Conservation (phyloP, 2,329 filamentous ascomycete genomes). For the Colletotrichum lupini region DNA sequence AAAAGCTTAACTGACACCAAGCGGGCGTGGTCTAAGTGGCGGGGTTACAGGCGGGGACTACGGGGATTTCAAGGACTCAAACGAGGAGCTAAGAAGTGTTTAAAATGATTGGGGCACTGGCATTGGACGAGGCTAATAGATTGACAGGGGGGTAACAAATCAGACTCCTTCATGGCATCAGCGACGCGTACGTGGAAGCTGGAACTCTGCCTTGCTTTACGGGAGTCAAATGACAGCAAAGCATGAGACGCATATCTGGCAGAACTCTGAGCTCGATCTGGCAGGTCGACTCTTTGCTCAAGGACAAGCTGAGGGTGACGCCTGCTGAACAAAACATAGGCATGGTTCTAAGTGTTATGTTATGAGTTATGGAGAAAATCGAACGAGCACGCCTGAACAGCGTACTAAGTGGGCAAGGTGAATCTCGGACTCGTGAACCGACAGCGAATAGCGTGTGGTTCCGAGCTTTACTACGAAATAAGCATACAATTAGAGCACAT, state of each 20-base stretch:
- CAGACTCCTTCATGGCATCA: not conserved
- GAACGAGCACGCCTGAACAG: too few species aligned
- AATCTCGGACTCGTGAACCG: not conserved
- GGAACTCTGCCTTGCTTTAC: not conserved
- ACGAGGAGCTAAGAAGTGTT: not conserved
- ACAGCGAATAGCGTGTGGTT: not conserved
- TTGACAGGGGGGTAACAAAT: not conserved
- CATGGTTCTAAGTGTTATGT: not conserved
- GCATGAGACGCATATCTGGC: constrained; percentile 11
- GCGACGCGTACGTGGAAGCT: constrained; percentile 3
- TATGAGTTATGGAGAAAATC: too few species aligned
- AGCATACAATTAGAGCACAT: not conserved
- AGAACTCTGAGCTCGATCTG: not conserved
- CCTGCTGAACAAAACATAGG: too few species aligned
- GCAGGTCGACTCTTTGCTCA: not conserved
- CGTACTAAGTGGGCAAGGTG: too few species aligned
- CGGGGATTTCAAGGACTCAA: not conserved
- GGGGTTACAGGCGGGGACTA: not conserved
- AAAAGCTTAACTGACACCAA: not conserved
- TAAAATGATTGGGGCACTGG: not conserved
- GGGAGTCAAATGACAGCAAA: constrained; percentile 5
- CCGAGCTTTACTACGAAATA: not conserved
- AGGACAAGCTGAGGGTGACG: too few species aligned
- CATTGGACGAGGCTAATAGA: not conserved
- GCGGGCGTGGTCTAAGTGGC: not conserved